A percentile compares a stretch with the other conserved stretches of the same genome.
Evolutionary conservation across 2,329 filamentous ascomycete species (phyloP).

Genomic region (Penicillium sp.): DNA sequence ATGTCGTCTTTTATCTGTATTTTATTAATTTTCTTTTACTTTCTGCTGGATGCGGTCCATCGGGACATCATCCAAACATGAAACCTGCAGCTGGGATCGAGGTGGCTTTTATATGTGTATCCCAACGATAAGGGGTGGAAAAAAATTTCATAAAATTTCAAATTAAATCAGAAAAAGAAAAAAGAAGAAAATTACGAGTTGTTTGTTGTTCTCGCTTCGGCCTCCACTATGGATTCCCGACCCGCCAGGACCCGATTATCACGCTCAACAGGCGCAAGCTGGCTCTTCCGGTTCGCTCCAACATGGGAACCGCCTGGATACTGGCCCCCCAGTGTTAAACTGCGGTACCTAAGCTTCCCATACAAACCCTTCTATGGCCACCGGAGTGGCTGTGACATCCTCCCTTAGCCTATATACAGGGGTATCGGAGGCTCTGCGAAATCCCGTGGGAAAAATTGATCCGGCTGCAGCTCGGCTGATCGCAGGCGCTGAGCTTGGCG

Average conservation of each 20-base stretch:
- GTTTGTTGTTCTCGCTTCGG: slow-evolving; percentile 19
- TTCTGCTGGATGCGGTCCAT: slow-evolving; percentile 1
- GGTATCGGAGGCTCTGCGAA: slow-evolving; percentile 4
- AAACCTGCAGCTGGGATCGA: background rate
- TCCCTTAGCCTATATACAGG: background rate
- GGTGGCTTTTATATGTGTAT: slow-evolving; percentile 1
- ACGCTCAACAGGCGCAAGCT: slow-evolving; percentile 3
- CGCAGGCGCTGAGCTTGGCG: slow-evolving; percentile 22
- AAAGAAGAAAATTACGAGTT: slow-evolving; percentile 2
- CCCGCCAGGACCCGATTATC: slow-evolving; percentile 24
- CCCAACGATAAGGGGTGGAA: background rate
- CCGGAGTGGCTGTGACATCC: background rate
- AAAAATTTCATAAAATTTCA: background rate
- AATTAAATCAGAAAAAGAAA: background rate
- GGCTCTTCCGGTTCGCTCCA: slow-evolving; percentile 17
- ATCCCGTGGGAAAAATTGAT: slow-evolving; percentile 2
- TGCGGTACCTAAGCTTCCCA: background rate
- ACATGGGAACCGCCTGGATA: slow-evolving; percentile 9
- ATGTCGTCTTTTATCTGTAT: background rate
- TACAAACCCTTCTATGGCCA: background rate
- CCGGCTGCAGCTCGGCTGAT: slow-evolving; percentile 22
- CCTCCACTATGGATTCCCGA: slow-evolving; percentile 23
- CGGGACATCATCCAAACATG: background rate
- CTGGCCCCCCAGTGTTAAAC: background rate
- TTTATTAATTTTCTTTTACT: background rate